Percentiles rank a stretch among this genome's conserved stretches.
Evolutionary conservation across 352 stramenopile genomes (phyloP).

Genomic region (Albugo laibachii): DNA sequence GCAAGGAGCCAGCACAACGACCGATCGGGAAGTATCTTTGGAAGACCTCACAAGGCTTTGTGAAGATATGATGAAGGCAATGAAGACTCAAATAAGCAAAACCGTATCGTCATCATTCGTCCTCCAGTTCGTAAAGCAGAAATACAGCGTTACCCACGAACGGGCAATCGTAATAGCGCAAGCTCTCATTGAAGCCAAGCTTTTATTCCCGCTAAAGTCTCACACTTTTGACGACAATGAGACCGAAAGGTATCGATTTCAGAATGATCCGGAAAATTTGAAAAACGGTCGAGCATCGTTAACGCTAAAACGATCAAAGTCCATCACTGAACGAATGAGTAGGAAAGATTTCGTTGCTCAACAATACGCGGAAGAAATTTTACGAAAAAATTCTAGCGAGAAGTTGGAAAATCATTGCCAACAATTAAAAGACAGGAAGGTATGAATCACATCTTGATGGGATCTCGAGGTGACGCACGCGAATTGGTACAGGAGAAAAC

Average conservation of each 20-base stretch:
- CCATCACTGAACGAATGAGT: slow-evolving; percentile 67
- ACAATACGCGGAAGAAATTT: slow-evolving; percentile 61
- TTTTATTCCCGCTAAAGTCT: slow-evolving; percentile 54
- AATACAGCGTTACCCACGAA: slow-evolving; percentile 13
- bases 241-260: slow-evolving; percentile 35
- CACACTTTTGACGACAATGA: slow-evolving; percentile 51
- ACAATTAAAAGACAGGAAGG: slow-evolving; percentile 56
- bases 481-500: slow-evolving; percentile 30
- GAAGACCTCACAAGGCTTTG: slow-evolving; percentile 34
- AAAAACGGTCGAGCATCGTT: slow-evolving; percentile 20
- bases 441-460: neutral
- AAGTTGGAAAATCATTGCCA: slow-evolving; percentile 61
- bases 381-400: slow-evolving; percentile 47
- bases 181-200: slow-evolving; percentile 41
- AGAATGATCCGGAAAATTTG: slow-evolving; percentile 27
- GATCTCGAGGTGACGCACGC: neutral
- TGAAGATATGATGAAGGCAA: slow-evolving; percentile 55
- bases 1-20: slow-evolving; percentile 2
- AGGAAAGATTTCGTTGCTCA: slow-evolving; percentile 34
- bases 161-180: slow-evolving; percentile 39
- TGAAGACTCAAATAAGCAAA: slow-evolving; percentile 58
- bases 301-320: slow-evolving; percentile 24
- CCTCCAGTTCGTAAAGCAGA: slow-evolving; percentile 29
- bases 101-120: slow-evolving; percentile 52
- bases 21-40: neutral